Evolutionary conservation across 768 basidiomycete species (phyloP), one percentile per base, ranked within the genome.

Genomic region (Boletus subparvulus): DNA sequence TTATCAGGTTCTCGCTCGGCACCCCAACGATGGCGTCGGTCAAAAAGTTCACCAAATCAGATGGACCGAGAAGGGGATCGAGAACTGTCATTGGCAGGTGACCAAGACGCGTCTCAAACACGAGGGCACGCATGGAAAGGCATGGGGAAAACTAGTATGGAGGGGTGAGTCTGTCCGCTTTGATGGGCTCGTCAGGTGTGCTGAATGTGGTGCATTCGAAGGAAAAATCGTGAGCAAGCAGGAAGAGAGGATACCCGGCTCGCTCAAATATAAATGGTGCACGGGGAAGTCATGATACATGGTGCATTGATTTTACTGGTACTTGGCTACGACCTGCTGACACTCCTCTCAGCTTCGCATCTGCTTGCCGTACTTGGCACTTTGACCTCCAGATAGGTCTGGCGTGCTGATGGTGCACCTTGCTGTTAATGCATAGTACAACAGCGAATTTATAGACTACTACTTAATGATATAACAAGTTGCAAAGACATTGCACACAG

Each of bases 141-240:
- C 83, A 17, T 94, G 92, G 92, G 92, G 92, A 8, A 76, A 77
- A 56, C 74, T 93, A 6, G 79, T 84, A 53, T 94, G 91, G 90
- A 84, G 79, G 76, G 90, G 92, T 92, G 50, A 56, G 84, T 73
- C 30, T 46, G 21, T 39, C 1, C 14, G 10, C 39, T 50, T 35
- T 55, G 24, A 45, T 41, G 40, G 3, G 7, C 5, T 16, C 46
- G n/a, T 56, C 28, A 6, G 35, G 33, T 39, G 48, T 46, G 48
- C 49, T 69, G 28, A 69, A 50, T 39, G 51, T 55, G 17, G 36
- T 41, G 36, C 8, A 2, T 24, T 45, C 45, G 3, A 59, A 90
- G 89, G 88, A 45, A 80, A 83, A 64, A 71, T 70, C 36, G 80
- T 89, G n/a, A 88, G 82, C 67, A 62, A 71, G 43, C 75, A 68